Base-by-base conservation (phyloP, 176 grass and related monocot species). In the Carex cristatella region DNA sequence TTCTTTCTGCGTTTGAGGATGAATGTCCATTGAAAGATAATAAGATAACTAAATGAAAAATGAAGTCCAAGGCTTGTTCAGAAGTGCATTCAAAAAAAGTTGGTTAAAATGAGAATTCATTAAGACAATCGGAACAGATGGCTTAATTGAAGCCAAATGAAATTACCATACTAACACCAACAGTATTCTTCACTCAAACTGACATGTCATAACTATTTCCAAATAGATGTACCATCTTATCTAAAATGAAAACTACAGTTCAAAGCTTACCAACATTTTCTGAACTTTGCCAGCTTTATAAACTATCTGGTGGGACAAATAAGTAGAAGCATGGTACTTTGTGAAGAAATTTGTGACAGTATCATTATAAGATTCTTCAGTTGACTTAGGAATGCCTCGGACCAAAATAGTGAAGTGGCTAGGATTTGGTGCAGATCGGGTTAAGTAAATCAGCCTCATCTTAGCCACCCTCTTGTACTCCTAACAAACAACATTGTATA, bases 351-450 rank as follows among this genome's bases (percentile, higher is more conserved):
- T 88, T 68, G 65, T 84, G 60, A 95, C 88, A 31, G 91, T 82
- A n/a, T 88, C 86, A 83, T 75, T 87, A 56, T 90, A 85, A 84
- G 92, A 78, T 90, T 86, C 85, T 86, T 87, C 84, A 81, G 30
- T 85, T 86, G 95, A 92, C 83, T 89, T 98, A 61, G 95, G 95
- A 82, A 95, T 85, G 27, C 95, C 95, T 18, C 93, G 89, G 54
- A 98, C 95, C 89, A 98, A 86, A 15, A 98, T 86, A 69, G 93
- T 93, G 82, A 98, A 98, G 65, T 90, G 83, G 72, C 89, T 94
- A 79, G 88, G 83, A 48, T 92, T 90, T 83, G 69, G 63, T 51
- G 65, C 73, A 80, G 89, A 88, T 70, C 78, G 85, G 65, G 87
- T 91, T 86, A 95, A 61, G 88, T 95, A 76, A 83, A 62, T 11